Conservation (phyloP, 345 rosid species). For the Turnera subulata region DNA sequence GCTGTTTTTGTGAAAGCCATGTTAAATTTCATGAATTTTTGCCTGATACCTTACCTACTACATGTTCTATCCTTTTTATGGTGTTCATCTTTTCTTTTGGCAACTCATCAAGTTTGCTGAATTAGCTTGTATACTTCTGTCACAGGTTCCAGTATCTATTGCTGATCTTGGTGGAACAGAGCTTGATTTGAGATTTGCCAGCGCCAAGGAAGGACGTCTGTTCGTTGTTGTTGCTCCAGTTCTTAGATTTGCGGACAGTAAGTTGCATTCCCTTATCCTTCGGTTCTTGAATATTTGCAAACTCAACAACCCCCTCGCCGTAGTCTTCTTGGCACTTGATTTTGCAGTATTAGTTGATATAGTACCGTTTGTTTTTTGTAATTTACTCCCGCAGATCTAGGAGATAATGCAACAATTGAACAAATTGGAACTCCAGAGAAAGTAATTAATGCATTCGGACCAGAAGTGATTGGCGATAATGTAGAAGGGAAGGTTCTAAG, state of each 20-base stretch:
- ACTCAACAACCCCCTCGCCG: not conserved
- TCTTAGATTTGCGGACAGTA: conserved; percentile 83
- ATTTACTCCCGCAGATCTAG: conserved; percentile 46
- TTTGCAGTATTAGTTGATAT: not conserved
- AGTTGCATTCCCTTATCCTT: conserved; percentile 18
- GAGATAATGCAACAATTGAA: conserved; percentile 62
- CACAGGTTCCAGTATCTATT: conserved; percentile 89
- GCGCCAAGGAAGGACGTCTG: conserved; percentile 74
- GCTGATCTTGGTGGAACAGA: conserved; percentile 98
- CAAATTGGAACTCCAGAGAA: conserved; percentile 83
- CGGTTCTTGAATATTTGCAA: not conserved
- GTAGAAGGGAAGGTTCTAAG: conserved; percentile 88
- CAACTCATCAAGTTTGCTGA: too few species aligned
- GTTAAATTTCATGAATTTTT: too few species aligned
- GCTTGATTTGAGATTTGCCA: conserved; percentile 87
- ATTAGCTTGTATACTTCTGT: conserved; percentile 1
- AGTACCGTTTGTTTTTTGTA: not conserved
- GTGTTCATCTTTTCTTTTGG: too few species aligned
- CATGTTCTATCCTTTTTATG: too few species aligned
- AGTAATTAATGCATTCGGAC: conserved; percentile 92
- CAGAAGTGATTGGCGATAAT: conserved; percentile 83
- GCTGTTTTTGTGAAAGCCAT: not conserved
- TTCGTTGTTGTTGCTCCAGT: conserved; percentile 95
- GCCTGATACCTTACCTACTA: too few species aligned
- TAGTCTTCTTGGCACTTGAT: not conserved